These are phyloP conservation scores for Salix viminalis DNA, from an alignment of 345 rosid genomes.

Conservation along the genomic window DNA sequence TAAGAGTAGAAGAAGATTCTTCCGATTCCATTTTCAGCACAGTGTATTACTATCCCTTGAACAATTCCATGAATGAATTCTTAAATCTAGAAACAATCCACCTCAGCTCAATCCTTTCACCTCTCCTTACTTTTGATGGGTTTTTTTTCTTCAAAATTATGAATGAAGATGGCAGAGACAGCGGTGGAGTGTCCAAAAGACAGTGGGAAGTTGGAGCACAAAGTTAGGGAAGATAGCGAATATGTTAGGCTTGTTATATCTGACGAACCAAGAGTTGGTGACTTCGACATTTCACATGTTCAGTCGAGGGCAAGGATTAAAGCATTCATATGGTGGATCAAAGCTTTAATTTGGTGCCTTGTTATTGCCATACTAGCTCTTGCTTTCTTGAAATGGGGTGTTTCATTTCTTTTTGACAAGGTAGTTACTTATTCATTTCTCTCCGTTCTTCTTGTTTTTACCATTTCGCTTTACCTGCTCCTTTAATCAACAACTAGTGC, in stretches of 20 bases:
- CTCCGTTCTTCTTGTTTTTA: background rate
- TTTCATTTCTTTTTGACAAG: slow-evolving; percentile 72
- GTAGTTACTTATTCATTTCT: slow-evolving; percentile 19
- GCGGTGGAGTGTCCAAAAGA: slow-evolving; percentile 1
- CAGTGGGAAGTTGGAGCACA: background rate
- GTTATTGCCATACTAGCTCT: slow-evolving; percentile 31
- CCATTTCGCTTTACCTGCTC: background rate
- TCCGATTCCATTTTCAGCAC: background rate
- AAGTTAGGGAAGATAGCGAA: slow-evolving; percentile 57
- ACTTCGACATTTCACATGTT: slow-evolving; percentile 27
- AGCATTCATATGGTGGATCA: slow-evolving; percentile 61
- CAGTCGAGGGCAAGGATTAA: slow-evolving; percentile 20
- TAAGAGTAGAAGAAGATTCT: background rate
- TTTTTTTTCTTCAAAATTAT: background rate
- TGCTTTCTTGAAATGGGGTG: slow-evolving; percentile 71
- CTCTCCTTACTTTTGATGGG: background rate
- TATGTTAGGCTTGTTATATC: slow-evolving; percentile 67
- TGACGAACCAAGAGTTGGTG: slow-evolving; percentile 34
- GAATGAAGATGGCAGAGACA: slow-evolving; percentile 6
- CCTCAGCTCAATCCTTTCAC: background rate
- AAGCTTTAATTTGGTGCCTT: slow-evolving; percentile 33
- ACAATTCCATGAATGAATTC: background rate
- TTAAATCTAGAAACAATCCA: background rate
- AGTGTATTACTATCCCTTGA: background rate
- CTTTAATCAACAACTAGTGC: background rate